These are phyloP conservation scores for Dunaliella primolecta DNA, from an alignment of 139 green algal species.

Conservation along the genomic window DNA sequence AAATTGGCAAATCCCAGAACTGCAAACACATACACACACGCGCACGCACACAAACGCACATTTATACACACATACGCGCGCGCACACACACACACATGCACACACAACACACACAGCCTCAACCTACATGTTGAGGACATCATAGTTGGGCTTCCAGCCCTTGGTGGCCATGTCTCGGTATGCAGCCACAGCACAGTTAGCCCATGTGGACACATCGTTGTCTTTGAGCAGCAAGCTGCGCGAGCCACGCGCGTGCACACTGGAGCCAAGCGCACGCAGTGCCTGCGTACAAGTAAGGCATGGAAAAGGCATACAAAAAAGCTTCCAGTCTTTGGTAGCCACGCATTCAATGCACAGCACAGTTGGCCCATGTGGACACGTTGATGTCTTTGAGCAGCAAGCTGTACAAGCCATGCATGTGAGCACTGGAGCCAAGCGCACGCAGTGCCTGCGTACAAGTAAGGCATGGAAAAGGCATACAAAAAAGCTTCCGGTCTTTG, in stretches of 20 bases:
- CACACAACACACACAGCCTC: background rate
- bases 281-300: too few species aligned
- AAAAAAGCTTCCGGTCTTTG: constrained; percentile 29
- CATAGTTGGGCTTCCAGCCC: constrained; percentile 34
- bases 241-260: background rate
- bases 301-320: too few species aligned
- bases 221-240: constrained; percentile 11
- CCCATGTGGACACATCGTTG: constrained; percentile 44
- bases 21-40: too few species aligned
- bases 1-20: too few species aligned
- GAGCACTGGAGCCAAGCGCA: constrained; percentile 27
- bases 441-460: constrained; percentile 25
- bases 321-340: constrained; percentile 29
- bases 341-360: constrained; percentile 47
- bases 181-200: constrained; percentile 37
- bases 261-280: constrained; percentile 39
- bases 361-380: constrained; percentile 45
- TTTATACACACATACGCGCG: too few species aligned
- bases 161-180: constrained; percentile 51
- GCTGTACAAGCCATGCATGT: background rate
- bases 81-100: background rate
- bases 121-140: constrained; percentile 35
- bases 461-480: too few species aligned
- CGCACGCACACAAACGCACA: too few species aligned
- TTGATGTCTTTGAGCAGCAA: constrained; percentile 17